Evolutionary conservation across 176 grass and related monocot genomes (phyloP), one percentile per base, ranked within the genome.

Genomic region (Oryza meyeriana): DNA sequence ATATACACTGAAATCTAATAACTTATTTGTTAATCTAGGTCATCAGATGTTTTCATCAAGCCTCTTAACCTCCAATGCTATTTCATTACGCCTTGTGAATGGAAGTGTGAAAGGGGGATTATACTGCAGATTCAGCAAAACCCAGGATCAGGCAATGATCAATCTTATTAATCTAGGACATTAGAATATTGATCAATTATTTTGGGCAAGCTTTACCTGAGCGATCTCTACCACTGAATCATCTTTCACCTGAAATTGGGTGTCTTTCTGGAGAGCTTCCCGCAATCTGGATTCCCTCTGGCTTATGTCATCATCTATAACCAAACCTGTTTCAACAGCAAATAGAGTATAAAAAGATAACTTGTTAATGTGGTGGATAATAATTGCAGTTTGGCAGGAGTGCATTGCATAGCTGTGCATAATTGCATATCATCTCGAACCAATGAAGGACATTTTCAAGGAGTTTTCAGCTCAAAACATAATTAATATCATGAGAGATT

Each of bases 91-190:
- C 75, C 90, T 81, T 36, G 85, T 85, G 80, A 95, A 95, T 69
- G 96, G 90, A 88, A 95, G 90, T 66, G 96, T 93, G 81, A 98
- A 98, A 52, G 95, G 93, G 13, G 93, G 93, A 63, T 98, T 98
- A 70, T 90, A 98, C 96, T 98, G 88, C 77, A 86, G 33, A 81
- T 85, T 66, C 59, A 89, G 10, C 7, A 41, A 81, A 84, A 88
- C 20, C 5, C 36, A 74, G 29, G 45, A 68, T 90, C 79, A 85
- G 75, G 31, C 39, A 33, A 74, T 47, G 8, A 69, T 58, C 59
- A 79, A 84, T 29, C 16, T 75, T 27, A 17, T 12, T 77, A 45
- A 77, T 32, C 41, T 82, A 82, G 79, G 14, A 81, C 67, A 68
- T 73, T 5, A 73, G 65, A 66, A 57, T 73, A 72, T 14, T 61